Conservation (phyloP, 2,329 filamentous ascomycete species). For the Zopfia rhizophila region DNA sequence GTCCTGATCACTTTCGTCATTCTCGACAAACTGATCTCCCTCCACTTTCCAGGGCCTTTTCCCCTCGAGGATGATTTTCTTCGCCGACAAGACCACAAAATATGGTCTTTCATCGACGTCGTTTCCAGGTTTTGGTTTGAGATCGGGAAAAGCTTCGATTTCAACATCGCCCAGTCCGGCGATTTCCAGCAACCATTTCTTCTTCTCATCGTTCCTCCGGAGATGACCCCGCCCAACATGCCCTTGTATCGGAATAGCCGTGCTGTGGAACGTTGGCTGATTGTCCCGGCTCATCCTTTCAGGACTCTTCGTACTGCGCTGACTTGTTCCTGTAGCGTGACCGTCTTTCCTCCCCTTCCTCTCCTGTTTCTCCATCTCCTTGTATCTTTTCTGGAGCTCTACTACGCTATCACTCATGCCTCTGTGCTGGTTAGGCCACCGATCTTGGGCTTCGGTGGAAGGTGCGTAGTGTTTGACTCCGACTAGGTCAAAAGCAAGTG, state of each 20-base stretch:
- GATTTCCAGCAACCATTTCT: conserved; percentile 20
- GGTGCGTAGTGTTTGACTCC: conserved; percentile 14
- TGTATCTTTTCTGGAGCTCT: conserved; percentile 11
- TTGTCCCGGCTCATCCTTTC: conserved; percentile 15
- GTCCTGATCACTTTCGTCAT: neutral
- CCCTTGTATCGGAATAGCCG: conserved; percentile 29
- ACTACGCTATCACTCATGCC: conserved; percentile 24
- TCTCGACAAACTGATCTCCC: neutral
- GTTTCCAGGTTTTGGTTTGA: conserved; percentile 14
- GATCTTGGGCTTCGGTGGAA: neutral
- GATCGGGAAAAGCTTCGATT: conserved; percentile 30
- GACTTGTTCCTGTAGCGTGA: neutral
- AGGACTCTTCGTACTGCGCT: neutral
- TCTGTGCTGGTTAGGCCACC: conserved; percentile 10
- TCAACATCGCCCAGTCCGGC: conserved; percentile 2
- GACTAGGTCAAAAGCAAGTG: conserved; percentile 22
- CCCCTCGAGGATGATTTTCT: conserved; percentile 19
- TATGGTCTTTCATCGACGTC: conserved; percentile 10
- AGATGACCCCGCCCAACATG: conserved; percentile 24
- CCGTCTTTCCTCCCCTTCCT: neutral
- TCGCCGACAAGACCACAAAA: conserved; percentile 30
- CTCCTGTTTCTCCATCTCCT: conserved; percentile 7
- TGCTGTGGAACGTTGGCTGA: conserved; percentile 23
- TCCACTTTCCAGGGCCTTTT: conserved; percentile 4
- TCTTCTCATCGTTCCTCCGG: conserved; percentile 3